Conservation (phyloP, 164 flowering plant genomes). For the Macadamia integrifolia region DNA sequence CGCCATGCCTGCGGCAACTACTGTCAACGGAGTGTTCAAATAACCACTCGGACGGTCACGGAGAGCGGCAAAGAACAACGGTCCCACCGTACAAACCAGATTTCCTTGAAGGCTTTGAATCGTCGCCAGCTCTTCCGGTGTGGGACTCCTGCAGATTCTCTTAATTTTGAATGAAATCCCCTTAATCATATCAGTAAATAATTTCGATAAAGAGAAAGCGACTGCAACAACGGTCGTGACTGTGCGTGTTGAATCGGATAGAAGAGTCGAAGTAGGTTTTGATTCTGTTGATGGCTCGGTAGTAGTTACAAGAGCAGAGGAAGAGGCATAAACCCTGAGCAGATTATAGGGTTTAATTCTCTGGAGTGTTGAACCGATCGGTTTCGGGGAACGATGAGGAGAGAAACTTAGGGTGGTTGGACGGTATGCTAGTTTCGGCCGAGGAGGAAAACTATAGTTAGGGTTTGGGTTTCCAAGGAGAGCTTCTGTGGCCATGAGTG, state of each 20-base stretch:
- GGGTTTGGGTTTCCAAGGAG: no score
- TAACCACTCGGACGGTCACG: no score
- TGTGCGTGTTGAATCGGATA: slow-evolving; percentile 54
- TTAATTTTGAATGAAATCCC: background rate
- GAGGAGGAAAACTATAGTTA: no score
- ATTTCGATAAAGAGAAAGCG: slow-evolving; percentile 24
- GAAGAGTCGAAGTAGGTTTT: background rate
- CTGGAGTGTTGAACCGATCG: slow-evolving; percentile 1
- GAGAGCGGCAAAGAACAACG: slow-evolving; percentile 7
- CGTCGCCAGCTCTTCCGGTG: no score
- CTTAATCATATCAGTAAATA: slow-evolving; percentile 11
- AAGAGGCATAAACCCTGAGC: slow-evolving; percentile 13
- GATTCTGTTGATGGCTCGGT: background rate
- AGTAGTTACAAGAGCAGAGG: slow-evolving; percentile 6
- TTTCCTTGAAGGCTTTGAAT: no score
- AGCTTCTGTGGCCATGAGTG: no score
- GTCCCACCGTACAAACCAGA: slow-evolving; percentile 63
- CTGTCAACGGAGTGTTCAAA: no score
- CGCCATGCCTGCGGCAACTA: no score
- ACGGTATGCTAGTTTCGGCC: no score
- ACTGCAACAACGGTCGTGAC: slow-evolving; percentile 36
- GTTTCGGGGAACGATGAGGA: background rate
- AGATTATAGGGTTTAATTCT: background rate
- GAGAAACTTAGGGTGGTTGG: background rate
- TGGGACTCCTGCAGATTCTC: no score